Evolutionary conservation across 805 yeast genomes (phyloP), one percentile per base, ranked within the genome.

Genomic region (Grigorovia humatica): DNA sequence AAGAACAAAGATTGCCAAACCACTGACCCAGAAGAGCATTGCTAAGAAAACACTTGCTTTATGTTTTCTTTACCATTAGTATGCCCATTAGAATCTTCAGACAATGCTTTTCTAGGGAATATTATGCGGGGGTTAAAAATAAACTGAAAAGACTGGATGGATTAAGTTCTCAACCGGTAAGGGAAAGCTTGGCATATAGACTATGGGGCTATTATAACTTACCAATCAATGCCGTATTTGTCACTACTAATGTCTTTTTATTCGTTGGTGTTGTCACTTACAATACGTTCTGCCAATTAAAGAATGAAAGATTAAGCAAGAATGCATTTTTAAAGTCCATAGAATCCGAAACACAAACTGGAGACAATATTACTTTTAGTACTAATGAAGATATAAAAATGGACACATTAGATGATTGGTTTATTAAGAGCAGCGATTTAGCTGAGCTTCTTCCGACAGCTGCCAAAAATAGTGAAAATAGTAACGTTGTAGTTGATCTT

Each of bases 171-270:
- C 42, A 38, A 38, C 17, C 42, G 15, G 17, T 38, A 38, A 35
- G 48, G 38, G 35, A 17, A 11, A 38, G 48, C 9, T 23, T 49
- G 35, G 45, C 44, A 2, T 20, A 41, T 20, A 49, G 43, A 2
- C 12, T 71, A 9, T 70, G 74, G 74, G 58, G 65, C 2, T 71
- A 71, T 57, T 66, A 69, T 50, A 69, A 66, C 51, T 69, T 72
- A 1, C 75, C 75, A 4, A 64, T 69, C 0, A 71, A 71, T 55
- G 52, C 70, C 2, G 52, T 69, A 57, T 71, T 71, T 52, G 60
- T 71, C 1, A 60, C 72, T 0, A 66, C 72, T 1, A 71, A 71
- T 49, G 44, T 71, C 0, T 55, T 70, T 1, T 64, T 70, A 2
- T 57, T 71, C 29, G 64, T 66, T 1, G 70, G 71, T 6, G 53